A percentile compares a stretch with the other conserved stretches of the same genome.
phyloP scores from a whole-genome alignment of 306 rosid species.

The Inga leiocalycina region DNA sequence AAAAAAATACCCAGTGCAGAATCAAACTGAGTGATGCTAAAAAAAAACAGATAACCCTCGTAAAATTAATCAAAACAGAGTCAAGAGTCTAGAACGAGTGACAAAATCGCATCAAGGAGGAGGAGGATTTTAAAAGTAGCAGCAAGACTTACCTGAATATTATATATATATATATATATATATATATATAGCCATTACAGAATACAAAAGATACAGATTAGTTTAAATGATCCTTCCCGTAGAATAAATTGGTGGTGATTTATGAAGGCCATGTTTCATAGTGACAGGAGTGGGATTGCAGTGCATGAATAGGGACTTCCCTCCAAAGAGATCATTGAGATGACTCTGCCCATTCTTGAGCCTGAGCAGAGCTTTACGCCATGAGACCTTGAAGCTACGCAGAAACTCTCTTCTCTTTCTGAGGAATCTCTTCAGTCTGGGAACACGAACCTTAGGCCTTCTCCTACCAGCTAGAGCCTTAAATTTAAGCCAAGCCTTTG shows the following conservation, averaged over 20 bases:
- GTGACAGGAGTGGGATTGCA: constrained; percentile 40
- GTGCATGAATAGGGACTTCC: constrained; percentile 51
- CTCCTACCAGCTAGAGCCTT: constrained; percentile 43
- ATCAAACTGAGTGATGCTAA: not conserved
- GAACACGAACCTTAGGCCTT: constrained; percentile 43
- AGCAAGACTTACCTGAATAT: not conserved
- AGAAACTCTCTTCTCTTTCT: constrained; percentile 38
- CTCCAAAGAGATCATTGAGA: constrained; percentile 52
- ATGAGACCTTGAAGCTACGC: constrained; percentile 31
- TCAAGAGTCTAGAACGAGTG: not conserved
- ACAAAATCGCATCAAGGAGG: not conserved
- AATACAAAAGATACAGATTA: not conserved
- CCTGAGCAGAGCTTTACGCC: constrained; percentile 40
- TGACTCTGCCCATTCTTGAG: constrained; percentile 55
- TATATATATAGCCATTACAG: not conserved
- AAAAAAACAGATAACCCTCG: not conserved
- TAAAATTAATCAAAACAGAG: not conserved
- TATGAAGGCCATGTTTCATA: constrained; percentile 16
- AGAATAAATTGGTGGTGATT: constrained; percentile 20
- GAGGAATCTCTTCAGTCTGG: constrained; percentile 36
- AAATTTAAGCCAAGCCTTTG: constrained; percentile 43
- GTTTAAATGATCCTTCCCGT: not conserved
- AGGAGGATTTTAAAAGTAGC: not conserved
- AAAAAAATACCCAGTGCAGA: not conserved
- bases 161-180: not conserved